A percentile compares a stretch with the other conserved stretches of the same genome.
Evolutionary conservation across 2,329 filamentous ascomycete genomes (phyloP).

Genomic region (Trichoderma atroviride): DNA sequence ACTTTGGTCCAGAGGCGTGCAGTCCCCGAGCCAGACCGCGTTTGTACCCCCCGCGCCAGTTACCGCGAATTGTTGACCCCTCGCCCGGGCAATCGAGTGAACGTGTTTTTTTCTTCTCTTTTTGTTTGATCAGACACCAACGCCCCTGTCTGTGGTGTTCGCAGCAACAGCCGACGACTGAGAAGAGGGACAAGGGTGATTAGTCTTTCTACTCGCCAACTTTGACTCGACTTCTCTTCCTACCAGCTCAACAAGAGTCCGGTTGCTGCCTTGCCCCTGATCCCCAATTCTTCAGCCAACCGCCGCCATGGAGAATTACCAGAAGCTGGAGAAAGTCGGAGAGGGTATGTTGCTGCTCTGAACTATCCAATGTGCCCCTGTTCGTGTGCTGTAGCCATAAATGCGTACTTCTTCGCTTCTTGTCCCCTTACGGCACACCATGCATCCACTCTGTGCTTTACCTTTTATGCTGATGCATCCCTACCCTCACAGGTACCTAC

Average conservation of each 20-base stretch:
- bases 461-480: conserved; percentile 8
- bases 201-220: neutral
- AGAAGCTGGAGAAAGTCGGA: conserved; percentile 95
- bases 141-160: conserved; percentile 12
- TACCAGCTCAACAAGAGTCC: neutral
- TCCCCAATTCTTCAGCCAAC: neutral
- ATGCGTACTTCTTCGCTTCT: neutral
- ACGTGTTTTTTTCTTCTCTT: conserved; percentile 21
- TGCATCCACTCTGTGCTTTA: neutral
- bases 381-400: neutral
- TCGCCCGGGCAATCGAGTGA: conserved; percentile 18
- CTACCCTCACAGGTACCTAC: conserved; percentile 70
- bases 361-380: neutral
- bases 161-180: conserved; percentile 9
- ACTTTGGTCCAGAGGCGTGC: neutral
- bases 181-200: neutral
- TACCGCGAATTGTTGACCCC: conserved; percentile 26
- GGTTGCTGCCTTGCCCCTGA: neutral
- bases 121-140: neutral
- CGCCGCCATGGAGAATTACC: conserved; percentile 83
- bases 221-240: neutral
- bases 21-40: conserved; percentile 23
- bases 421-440: neutral
- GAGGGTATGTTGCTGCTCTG: conserved; percentile 65
- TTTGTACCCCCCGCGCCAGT: conserved; percentile 22